Percentiles rank a stretch among this genome's conserved stretches.
phyloP scores from a whole-genome alignment of 352 stramenopile genomes.

The Globisporangium spiculum region DNA sequence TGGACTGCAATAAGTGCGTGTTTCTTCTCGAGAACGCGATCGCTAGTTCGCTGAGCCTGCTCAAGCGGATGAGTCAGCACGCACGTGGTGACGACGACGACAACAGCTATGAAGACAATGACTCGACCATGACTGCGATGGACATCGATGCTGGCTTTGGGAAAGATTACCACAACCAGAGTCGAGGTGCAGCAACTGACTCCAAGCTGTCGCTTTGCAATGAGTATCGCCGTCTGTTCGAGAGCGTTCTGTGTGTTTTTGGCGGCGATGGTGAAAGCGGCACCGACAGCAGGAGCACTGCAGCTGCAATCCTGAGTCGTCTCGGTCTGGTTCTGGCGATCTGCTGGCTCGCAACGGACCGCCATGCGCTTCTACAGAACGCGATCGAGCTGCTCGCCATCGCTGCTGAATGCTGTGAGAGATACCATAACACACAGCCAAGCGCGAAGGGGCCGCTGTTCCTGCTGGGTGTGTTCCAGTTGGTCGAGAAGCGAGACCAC shows the following conservation, averaged over 20 bases:
- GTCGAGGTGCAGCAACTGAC: neutral
- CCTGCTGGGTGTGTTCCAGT: constrained; percentile 33
- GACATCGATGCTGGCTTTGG: neutral
- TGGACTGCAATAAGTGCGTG: neutral
- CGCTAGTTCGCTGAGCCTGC: neutral
- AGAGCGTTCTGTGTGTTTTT: neutral
- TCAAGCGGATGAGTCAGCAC: neutral
- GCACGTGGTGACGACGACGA: neutral
- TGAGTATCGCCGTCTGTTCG: constrained; percentile 1
- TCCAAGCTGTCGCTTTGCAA: neutral
- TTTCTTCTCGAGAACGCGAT: constrained; percentile 16
- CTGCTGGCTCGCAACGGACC: neutral
- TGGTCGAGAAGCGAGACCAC: constrained; percentile 27
- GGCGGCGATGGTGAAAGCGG: neutral
- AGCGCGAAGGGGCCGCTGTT: constrained; percentile 37
- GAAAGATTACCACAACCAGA: neutral
- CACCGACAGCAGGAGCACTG: neutral
- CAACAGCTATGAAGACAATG: neutral
- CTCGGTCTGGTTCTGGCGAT: constrained; percentile 12
- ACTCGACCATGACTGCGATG: neutral
- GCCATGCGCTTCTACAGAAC: neutral
- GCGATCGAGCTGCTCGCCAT: constrained; percentile 4
- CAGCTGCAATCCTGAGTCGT: constrained; percentile 11
- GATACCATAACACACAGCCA: neutral
- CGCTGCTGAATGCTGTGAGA: constrained; percentile 3